phyloP scores from a whole-genome alignment of 345 rosid species.

The Lepidium africanum region DNA sequence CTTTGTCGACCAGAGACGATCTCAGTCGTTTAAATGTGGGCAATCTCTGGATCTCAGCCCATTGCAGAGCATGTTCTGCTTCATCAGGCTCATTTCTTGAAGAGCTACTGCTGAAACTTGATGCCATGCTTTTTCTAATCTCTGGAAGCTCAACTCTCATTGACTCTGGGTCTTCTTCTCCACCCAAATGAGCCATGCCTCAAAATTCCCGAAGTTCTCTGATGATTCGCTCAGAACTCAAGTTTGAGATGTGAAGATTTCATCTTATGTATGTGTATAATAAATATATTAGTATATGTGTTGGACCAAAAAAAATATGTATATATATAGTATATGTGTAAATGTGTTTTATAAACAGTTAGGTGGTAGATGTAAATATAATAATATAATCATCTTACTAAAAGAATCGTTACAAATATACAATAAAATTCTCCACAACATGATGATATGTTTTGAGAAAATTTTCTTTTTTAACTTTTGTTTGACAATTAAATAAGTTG shows the following conservation, averaged over 20 bases:
- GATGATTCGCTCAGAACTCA: neutral
- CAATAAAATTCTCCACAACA: neutral
- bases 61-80: conserved; percentile 40
- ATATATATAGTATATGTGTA: neutral
- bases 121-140: conserved; percentile 43
- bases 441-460: neutral
- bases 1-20: conserved; percentile 38
- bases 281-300: neutral
- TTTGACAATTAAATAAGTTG: neutral
- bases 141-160: conserved; percentile 40
- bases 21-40: conserved; percentile 58
- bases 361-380: neutral
- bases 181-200: conserved; percentile 37
- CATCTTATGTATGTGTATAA: neutral
- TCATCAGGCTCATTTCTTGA: conserved; percentile 22
- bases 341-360: neutral
- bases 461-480: neutral
- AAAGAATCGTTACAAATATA: neutral
- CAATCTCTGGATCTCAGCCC: conserved; percentile 66
- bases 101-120: conserved; percentile 39
- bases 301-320: too few species aligned
- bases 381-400: neutral
- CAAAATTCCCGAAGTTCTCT: neutral
- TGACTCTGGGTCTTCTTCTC: conserved; percentile 43
- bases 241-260: neutral